Evolutionary conservation across 2,329 filamentous ascomycete genomes (phyloP).

Genomic region (Aspergillus sp.): DNA sequence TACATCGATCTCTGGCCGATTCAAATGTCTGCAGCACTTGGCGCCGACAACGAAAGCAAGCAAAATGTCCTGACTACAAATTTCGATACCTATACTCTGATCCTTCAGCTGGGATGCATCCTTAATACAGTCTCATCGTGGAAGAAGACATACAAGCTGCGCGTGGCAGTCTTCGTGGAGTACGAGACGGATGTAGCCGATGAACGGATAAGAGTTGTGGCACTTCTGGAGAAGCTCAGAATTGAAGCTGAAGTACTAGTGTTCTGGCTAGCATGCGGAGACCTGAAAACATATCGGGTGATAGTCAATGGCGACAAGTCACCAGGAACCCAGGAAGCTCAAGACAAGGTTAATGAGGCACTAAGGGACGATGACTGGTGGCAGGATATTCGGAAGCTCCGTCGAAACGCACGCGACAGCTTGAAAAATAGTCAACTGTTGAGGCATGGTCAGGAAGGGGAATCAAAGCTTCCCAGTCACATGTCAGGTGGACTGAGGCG

Average conservation of each 20-base stretch:
- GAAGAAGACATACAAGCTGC: constrained; percentile 63
- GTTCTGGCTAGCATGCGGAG: constrained; percentile 70
- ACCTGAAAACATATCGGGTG: constrained; percentile 63
- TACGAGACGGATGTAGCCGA: constrained; percentile 78
- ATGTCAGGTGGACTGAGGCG: constrained; percentile 53
- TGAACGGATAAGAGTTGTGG: constrained; percentile 62
- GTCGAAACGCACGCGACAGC: constrained; percentile 15
- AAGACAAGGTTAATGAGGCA: constrained; percentile 55
- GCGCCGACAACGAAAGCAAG: constrained; percentile 55
- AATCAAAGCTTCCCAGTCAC: constrained; percentile 34
- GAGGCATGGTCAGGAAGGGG: constrained; percentile 39
- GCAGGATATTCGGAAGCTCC: constrained; percentile 58
- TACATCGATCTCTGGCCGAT: constrained; percentile 88
- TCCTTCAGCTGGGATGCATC: constrained; percentile 78
- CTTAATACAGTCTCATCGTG: constrained; percentile 72
- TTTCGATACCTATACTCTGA: constrained; percentile 85
- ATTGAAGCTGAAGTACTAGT: constrained; percentile 74
- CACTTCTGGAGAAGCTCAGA: constrained; percentile 68
- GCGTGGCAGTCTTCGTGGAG: constrained; percentile 81
- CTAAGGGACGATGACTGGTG: constrained; percentile 73
- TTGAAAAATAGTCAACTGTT: background rate
- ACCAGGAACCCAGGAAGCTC: constrained; percentile 46
- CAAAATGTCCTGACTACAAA: constrained; percentile 70
- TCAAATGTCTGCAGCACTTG: constrained; percentile 81
- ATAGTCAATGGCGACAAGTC: constrained; percentile 63